Base-by-base conservation (phyloP, 2,329 filamentous ascomycete genomes). In the Diaporthe humulicola region DNA sequence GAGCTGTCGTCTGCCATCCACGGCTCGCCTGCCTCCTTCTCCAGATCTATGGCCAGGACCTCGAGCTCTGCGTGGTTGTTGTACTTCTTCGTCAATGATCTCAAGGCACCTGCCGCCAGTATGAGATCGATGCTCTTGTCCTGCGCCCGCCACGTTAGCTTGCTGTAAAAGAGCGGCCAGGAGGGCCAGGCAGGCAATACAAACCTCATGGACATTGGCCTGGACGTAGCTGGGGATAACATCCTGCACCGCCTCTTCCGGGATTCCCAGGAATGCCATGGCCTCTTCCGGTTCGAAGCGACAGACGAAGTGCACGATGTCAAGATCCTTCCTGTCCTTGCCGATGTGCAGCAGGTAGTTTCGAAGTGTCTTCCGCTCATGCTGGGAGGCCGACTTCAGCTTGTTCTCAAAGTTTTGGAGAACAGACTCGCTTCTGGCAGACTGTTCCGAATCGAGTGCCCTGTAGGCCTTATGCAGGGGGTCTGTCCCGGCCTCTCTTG, bases 301-400 rank as follows among this genome's bases (percentile, higher is more conserved):
- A 10, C 74, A 77, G 8, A 76, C 77, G 50, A 72, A 74, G 17
- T 75, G 28, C 52, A 73, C 52, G 19, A 81, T 77, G 5, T 73
- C 72, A 14, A 73, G 54, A 60, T 77, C 80, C 42, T 78, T 54
- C 4, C 77, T 78, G 38, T 80, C 75, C 22, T 77, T 77, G 17
- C 77, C 81, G 50, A 83, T 82, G 36, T 77, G 70, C 9, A 79
- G 77, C 36, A 83, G 76, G 50, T 80, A 78, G 12, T 79, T 77
- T 7, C 81, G 80, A 56, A 80, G 79, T 12, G 73, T 71, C 6
- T 69, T 74, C 2, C 48, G 42, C 45, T 69, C 73, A 48, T 10
- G 48, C 19, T 33, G 6, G 14, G 50, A 81, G 60, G 36, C 78
- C 74, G 58, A 81, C 80, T 67, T 81, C 42, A 74, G 61, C 17